A percentile compares a stretch with the other conserved stretches of the same genome.
phyloP scores from a whole-genome alignment of 352 stramenopile species.

The Pythium myriotylum region DNA sequence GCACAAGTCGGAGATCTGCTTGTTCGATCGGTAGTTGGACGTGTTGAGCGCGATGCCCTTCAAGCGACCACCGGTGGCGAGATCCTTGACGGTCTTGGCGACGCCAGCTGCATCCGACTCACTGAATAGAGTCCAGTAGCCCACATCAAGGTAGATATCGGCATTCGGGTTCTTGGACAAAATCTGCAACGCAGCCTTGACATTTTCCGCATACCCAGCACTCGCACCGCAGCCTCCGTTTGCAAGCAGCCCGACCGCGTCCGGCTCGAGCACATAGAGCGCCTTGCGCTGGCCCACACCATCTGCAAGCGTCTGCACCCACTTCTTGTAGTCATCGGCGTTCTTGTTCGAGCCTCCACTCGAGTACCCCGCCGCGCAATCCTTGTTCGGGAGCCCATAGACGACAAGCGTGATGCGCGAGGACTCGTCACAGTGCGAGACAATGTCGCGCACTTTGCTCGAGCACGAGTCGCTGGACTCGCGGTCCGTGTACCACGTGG shows the following conservation, averaged over 20 bases:
- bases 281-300: constrained; percentile 58
- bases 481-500: constrained; percentile 73
- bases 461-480: constrained; percentile 38
- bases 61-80: constrained; percentile 33
- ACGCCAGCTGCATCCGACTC: constrained; percentile 33
- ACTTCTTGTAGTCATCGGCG: constrained; percentile 51
- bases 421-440: constrained; percentile 37
- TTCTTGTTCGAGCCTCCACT: constrained; percentile 38
- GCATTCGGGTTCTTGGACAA: constrained; percentile 68
- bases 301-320: constrained; percentile 42
- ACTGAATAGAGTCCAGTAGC: constrained; percentile 54
- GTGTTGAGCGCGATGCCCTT: constrained; percentile 81
- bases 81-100: constrained; percentile 42
- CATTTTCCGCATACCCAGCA: constrained; percentile 47
- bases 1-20: constrained; percentile 50
- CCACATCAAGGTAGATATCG: constrained; percentile 72
- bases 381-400: constrained; percentile 75
- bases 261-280: constrained; percentile 70
- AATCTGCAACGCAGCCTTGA: constrained; percentile 48
- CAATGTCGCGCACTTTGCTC: constrained; percentile 32
- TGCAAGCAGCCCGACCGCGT: constrained; percentile 57
- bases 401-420: constrained; percentile 59
- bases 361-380: constrained; percentile 63
- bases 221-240: constrained; percentile 39
- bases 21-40: constrained; percentile 71